These are phyloP conservation scores for Acmispon strigosus DNA, from an alignment of 306 rosid genomes.

Conservation along the genomic window DNA sequence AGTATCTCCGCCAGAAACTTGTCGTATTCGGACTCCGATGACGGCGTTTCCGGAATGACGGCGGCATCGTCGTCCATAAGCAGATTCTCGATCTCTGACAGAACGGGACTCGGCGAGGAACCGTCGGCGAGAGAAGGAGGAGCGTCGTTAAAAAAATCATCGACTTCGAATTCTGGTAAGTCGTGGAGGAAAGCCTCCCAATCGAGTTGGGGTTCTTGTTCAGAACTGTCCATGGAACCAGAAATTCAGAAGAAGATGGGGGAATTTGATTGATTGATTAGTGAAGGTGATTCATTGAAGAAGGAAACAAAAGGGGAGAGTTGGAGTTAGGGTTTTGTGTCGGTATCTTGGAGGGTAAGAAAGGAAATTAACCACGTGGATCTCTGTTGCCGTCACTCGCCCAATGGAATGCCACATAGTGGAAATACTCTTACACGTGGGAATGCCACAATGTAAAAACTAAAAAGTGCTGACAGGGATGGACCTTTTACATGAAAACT, in stretches of 20 bases:
- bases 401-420: slow-evolving; percentile 9
- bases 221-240: slow-evolving; percentile 18
- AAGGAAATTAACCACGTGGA: neutral
- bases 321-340: neutral
- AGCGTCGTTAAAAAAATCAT: slow-evolving; percentile 10
- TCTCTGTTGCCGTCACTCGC: neutral
- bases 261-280: neutral
- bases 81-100: slow-evolving; percentile 44
- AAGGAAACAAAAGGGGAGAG: neutral
- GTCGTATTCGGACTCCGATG: slow-evolving; percentile 11
- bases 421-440: too few species aligned
- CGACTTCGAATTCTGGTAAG: neutral
- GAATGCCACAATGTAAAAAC: too few species aligned
- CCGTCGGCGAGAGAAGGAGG: neutral
- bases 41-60: neutral
- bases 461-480: too few species aligned
- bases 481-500: too few species aligned
- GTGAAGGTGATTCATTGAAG: neutral
- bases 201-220: slow-evolving; percentile 24
- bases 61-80: slow-evolving; percentile 51
- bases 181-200: slow-evolving; percentile 30
- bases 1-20: slow-evolving; percentile 42
- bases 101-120: slow-evolving; percentile 11
- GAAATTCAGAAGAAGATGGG: neutral
- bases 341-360: slow-evolving; percentile 15